Evolutionary conservation across 345 rosid genomes (phyloP).

Genomic region (Carallia pectinifolia): DNA sequence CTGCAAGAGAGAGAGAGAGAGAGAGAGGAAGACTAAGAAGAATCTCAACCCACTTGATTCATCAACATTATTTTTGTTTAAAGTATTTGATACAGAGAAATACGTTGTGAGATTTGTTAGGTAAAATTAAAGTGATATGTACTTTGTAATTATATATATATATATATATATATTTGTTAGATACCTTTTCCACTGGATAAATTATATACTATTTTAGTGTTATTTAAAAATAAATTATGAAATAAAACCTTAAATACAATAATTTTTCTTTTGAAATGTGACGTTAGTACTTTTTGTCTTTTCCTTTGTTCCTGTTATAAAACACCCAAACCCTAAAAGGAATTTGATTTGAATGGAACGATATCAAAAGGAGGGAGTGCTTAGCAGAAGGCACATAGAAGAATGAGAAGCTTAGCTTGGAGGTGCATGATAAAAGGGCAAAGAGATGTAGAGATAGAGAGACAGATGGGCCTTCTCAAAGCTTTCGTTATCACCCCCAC

Average conservation of each 20-base stretch:
- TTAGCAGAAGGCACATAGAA: slow-evolving; percentile 14
- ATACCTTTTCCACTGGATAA: too few relatives aligned
- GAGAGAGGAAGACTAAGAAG: slow-evolving; percentile 12
- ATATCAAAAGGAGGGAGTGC: slow-evolving; percentile 30
- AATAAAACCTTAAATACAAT: background rate
- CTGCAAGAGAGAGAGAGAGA: slow-evolving; percentile 7
- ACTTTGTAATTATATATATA: too few relatives aligned
- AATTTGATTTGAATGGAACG: slow-evolving; percentile 43
- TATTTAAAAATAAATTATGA: too few relatives aligned
- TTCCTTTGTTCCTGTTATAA: slow-evolving; percentile 47
- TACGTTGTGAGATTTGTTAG: too few relatives aligned
- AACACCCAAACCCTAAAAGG: slow-evolving; percentile 66
- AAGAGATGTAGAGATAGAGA: slow-evolving; percentile 16
- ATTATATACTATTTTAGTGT: too few relatives aligned
- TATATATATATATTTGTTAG: too few relatives aligned
- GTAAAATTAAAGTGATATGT: too few relatives aligned
- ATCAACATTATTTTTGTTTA: background rate
- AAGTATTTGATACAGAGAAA: too few relatives aligned
- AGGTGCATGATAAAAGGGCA: slow-evolving; percentile 10
- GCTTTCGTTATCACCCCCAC: slow-evolving; percentile 40
- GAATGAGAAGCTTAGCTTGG: slow-evolving; percentile 23
- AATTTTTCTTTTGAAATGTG: slow-evolving; percentile 32
- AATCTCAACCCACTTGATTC: slow-evolving; percentile 29
- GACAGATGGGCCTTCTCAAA: slow-evolving; percentile 3
- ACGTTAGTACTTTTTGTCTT: slow-evolving; percentile 46